Percentiles rank a stretch among this genome's conserved stretches.
Conservation (phyloP, 2,329 filamentous ascomycete species). For the Fusarium algeriense region DNA sequence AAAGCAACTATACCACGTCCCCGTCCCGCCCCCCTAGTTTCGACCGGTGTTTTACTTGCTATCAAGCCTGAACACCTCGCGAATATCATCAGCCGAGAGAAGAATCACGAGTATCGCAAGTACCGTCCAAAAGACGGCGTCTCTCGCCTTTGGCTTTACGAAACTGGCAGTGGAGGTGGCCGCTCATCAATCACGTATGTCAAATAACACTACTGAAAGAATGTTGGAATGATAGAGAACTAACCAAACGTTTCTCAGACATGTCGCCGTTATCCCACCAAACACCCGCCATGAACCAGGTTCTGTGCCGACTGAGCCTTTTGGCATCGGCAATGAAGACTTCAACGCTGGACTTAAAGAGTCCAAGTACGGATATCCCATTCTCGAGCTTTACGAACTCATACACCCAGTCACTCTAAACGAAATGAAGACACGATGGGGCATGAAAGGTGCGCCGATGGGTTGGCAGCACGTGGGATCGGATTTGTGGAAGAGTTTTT, state of each 20-base stretch:
- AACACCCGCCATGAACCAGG: conserved; percentile 25
- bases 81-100: conserved; percentile 40
- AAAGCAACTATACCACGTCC: too few species aligned
- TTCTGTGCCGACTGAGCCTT: conserved; percentile 36
- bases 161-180: conserved; percentile 30
- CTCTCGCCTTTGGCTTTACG: conserved; percentile 46
- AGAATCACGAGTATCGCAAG: conserved; percentile 48
- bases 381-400: conserved; percentile 45
- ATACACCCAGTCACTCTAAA: conserved; percentile 36
- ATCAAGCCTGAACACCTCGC: conserved; percentile 39
- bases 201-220: not conserved
- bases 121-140: conserved; percentile 43
- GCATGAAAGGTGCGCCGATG: conserved; percentile 44
- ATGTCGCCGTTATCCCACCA: conserved; percentile 29
- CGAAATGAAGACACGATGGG: conserved; percentile 45
- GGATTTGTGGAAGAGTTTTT: conserved; percentile 34
- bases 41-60: conserved; percentile 40
- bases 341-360: conserved; percentile 47
- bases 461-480: conserved; percentile 43
- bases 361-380: conserved; percentile 47
- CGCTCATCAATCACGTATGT: conserved; percentile 44
- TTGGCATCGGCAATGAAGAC: conserved; percentile 47
- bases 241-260: not conserved
- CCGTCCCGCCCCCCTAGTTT: not conserved
- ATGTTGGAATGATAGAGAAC: not conserved